These are phyloP conservation scores for Arachnomyces sp. DNA, from an alignment of 2,329 filamentous ascomycete genomes.

Conservation along the genomic window DNA sequence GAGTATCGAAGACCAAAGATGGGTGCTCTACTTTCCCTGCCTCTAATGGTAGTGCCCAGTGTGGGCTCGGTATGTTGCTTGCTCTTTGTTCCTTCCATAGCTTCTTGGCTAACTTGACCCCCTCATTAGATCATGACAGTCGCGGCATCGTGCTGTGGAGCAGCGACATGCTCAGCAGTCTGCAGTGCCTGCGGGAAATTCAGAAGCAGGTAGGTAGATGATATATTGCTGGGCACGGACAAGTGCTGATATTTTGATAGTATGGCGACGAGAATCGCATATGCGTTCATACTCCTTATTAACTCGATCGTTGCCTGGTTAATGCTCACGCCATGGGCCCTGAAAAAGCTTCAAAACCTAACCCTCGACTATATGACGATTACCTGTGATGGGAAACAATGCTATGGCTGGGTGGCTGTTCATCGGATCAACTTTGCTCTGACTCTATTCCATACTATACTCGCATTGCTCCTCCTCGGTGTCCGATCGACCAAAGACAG, in stretches of 20 bases:
- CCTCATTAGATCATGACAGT: conserved; percentile 61
- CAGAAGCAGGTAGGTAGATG: conserved; percentile 67
- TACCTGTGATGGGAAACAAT: conserved; percentile 80
- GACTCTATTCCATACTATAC: conserved; percentile 82
- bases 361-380: conserved; percentile 96
- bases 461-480: conserved; percentile 77
- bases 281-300: conserved; percentile 85
- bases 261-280: conserved; percentile 93
- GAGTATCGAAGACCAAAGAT: conserved; percentile 44
- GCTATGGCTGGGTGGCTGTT: conserved; percentile 91
- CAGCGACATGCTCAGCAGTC: conserved; percentile 90
- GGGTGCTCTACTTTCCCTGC: conserved; percentile 86
- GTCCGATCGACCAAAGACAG: conserved; percentile 81
- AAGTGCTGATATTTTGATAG: conserved; percentile 41
- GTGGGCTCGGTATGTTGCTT: conserved; percentile 64
- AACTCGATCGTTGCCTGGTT: conserved; percentile 98
- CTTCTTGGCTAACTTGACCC: conserved; percentile 10
- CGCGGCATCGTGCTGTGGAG: conserved; percentile 87
- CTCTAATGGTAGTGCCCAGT: conserved; percentile 81
- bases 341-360: conserved; percentile 87
- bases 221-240: conserved; percentile 2
- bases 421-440: conserved; percentile 98
- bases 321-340: conserved; percentile 97
- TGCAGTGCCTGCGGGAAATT: conserved; percentile 96
- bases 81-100: conserved; percentile 1